Evolutionary conservation across 176 grass and related monocot genomes (phyloP).

Genomic region (Oryza glumipatula): DNA sequence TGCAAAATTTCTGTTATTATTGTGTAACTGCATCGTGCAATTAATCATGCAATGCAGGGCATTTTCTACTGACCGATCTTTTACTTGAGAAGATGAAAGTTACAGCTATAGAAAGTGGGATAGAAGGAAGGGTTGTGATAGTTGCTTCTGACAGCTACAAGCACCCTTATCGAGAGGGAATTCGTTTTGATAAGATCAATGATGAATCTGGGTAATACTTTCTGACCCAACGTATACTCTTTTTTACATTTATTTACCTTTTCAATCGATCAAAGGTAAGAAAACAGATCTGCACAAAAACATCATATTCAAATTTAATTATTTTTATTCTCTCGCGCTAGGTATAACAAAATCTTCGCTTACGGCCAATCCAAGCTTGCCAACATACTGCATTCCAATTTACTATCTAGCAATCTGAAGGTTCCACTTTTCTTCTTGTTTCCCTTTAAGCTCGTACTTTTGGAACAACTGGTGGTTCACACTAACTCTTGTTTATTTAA

Average conservation of each 20-base stretch:
- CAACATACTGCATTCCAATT: slow-evolving; percentile 76
- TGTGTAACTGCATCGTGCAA: background rate
- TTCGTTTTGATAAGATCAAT: slow-evolving; percentile 76
- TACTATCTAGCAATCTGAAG: slow-evolving; percentile 54
- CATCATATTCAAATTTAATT: background rate
- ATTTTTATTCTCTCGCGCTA: background rate
- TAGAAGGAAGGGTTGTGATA: slow-evolving; percentile 73
- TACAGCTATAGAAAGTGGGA: slow-evolving; percentile 46
- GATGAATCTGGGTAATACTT: slow-evolving; percentile 59
- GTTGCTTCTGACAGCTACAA: slow-evolving; percentile 63
- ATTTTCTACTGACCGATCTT: slow-evolving; percentile 81
- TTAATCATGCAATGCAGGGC: slow-evolving; percentile 38
- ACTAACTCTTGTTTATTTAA: background rate
- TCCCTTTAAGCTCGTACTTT: background rate
- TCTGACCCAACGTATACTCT: background rate
- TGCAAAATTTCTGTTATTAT: background rate
- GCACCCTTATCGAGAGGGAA: slow-evolving; percentile 54
- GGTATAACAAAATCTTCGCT: slow-evolving; percentile 25
- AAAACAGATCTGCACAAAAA: background rate
- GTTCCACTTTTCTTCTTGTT: slow-evolving; percentile 7
- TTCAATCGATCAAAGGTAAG: background rate
- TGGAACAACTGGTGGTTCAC: background rate
- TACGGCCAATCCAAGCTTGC: slow-evolving; percentile 75
- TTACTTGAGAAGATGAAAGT: slow-evolving; percentile 64
- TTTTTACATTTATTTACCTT: background rate